Evolutionary conservation across 1,139 yeast species (phyloP).

Genomic region (Suhomyces taliae): DNA sequence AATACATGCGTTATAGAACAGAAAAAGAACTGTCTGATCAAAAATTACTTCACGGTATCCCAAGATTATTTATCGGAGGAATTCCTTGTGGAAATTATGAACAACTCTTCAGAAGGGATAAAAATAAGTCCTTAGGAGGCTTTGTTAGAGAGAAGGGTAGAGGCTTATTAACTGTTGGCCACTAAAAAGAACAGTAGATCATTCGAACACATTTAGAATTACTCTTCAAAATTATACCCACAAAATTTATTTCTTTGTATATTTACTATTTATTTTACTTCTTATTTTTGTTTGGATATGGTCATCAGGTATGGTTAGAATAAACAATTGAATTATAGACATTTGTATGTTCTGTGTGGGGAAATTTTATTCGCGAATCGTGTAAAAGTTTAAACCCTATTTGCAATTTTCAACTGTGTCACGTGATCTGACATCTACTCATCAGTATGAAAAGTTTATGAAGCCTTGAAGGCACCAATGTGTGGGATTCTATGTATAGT

Average conservation of each 20-base stretch:
- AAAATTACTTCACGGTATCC: slow-evolving; percentile 18
- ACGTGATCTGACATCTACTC: too few relatives aligned
- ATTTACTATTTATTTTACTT: too few relatives aligned
- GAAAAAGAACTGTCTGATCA: slow-evolving; percentile 2
- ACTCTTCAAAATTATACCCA: not conserved
- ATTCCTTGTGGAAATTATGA: slow-evolving; percentile 29
- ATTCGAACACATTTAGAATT: not conserved
- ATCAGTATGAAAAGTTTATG: too few relatives aligned
- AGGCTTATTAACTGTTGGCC: slow-evolving; percentile 27
- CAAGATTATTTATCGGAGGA: slow-evolving; percentile 35
- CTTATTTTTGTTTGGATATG: too few relatives aligned
- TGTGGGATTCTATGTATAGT: slow-evolving; percentile 15
- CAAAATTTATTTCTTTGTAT: not conserved
- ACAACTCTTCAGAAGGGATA: slow-evolving; percentile 23
- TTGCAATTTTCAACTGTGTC: too few relatives aligned
- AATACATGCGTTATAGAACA: not conserved
- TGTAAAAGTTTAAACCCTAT: too few relatives aligned
- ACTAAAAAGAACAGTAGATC: not conserved
- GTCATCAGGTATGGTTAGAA: too few relatives aligned
- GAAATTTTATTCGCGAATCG: too few relatives aligned
- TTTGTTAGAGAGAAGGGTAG: slow-evolving; percentile 27
- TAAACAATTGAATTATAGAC: too few relatives aligned
- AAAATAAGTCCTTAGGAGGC: slow-evolving; percentile 20
- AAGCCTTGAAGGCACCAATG: slow-evolving; percentile 4
- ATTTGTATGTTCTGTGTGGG: too few relatives aligned